Conservation (phyloP, 1,139 yeast species). For the Blastobotrys proliferans region DNA sequence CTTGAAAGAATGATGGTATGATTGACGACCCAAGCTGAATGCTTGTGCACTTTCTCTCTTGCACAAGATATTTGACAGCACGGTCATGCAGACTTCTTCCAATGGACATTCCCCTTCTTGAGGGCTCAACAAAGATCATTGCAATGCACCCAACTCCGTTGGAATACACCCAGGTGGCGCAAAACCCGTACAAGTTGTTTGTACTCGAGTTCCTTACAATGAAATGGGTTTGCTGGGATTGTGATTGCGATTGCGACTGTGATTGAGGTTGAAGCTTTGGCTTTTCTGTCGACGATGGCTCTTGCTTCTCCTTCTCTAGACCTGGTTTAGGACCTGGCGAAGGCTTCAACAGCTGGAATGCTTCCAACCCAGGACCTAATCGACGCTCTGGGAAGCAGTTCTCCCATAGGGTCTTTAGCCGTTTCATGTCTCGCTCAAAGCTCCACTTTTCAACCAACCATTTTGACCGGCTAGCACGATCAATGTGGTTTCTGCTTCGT, state of each 20-base stretch:
- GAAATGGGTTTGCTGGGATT: constrained; percentile 40
- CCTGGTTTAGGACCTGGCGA: too few relatives aligned
- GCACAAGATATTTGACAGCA: constrained; percentile 49
- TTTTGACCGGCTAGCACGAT: constrained; percentile 30
- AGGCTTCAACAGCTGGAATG: constrained; percentile 23
- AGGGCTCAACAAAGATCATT: constrained; percentile 51
- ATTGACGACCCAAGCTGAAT: constrained; percentile 50
- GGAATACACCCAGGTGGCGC: constrained; percentile 51
- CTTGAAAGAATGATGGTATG: constrained; percentile 50
- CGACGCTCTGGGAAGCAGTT: constrained; percentile 31
- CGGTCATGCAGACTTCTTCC: constrained; percentile 56
- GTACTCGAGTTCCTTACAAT: constrained; percentile 58
- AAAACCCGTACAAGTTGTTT: constrained; percentile 53
- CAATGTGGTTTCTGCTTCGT: constrained; percentile 19
- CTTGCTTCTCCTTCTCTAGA: not conserved
- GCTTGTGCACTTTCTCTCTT: constrained; percentile 43
- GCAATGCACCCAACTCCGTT: constrained; percentile 45
- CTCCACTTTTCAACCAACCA: constrained; percentile 64
- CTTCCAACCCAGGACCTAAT: constrained; percentile 27
- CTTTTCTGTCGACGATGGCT: not conserved
- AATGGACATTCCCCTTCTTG: constrained; percentile 54
- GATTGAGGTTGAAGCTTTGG: not conserved
- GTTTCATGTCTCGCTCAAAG: constrained; percentile 48
- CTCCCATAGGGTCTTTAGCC: constrained; percentile 43
- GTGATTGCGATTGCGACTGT: not conserved